Base-by-base conservation (phyloP, 805 yeast genomes). In the Starmerella kuoi region DNA sequence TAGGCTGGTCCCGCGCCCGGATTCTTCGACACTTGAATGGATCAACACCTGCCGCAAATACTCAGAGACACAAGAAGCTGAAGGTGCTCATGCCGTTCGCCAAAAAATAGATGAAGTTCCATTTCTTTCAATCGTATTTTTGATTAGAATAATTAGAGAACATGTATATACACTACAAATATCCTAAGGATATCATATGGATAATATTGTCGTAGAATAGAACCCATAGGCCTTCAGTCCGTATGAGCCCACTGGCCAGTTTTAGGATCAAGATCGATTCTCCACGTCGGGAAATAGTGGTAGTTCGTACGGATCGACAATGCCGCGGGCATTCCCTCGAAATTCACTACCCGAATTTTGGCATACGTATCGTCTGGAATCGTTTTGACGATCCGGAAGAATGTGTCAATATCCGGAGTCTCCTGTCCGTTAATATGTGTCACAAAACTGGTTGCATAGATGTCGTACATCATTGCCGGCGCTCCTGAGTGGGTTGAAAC, bases 321-420 rank as follows among this genome's bases (percentile, higher is more conserved):
- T 1, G 95, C 95, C 53, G 78, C 73, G 18, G 95, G 94, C 20
- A 84, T 77, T 47, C 80, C 79, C 53, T 87, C 95, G 60, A 80
- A 85, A 1, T 93, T 75, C 35, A 85, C 87, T 30, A 82, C 64
- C 48, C 94, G 73, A 47, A 87, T 63, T 55, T 84, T 81, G 54
- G 84, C 79, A 55, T 85, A 87, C 3, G 87, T 75, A 50, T 76
- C 74, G 54, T 86, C 94, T 4, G 84, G 79, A 38, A 86, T 79
- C 15, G 67, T 60, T 49, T 72, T 73, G n/a, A 81, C 82, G 37
- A 73, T 79, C 19, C 65, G 61, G 47, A 81, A 63, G 54, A 87
- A 86, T 3, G 76, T 67, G 23, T 74, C 79, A 42, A 87, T 59
- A 34, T 77, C 81, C 7, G 76, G 75, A 0, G 94, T 83, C 37